phyloP scores from a whole-genome alignment of 331 rosid genomes.

The Quercus phellos region DNA sequence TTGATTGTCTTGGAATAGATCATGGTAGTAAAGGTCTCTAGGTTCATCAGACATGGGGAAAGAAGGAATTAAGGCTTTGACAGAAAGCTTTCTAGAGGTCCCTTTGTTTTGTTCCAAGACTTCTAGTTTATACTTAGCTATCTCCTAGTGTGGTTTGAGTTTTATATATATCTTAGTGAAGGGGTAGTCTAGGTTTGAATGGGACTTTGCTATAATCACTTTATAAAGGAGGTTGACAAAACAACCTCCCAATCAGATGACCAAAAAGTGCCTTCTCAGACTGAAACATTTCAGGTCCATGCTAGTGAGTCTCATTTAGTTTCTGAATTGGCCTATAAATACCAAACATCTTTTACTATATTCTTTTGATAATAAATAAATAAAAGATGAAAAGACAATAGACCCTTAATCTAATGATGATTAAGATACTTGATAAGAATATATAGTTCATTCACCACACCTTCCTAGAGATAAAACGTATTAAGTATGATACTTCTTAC shows the following conservation, averaged over 20 bases:
- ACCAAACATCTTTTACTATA: neutral
- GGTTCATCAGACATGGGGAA: conserved; percentile 71
- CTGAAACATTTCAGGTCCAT: conserved; percentile 46
- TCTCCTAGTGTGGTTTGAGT: conserved; percentile 27
- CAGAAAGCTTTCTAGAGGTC: neutral
- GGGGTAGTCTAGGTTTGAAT: conserved; percentile 66
- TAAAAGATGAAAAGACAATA: neutral
- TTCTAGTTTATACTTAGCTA: conserved; percentile 9
- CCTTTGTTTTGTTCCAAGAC: conserved; percentile 26
- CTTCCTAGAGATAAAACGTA: neutral
- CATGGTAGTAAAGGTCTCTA: conserved; percentile 44
- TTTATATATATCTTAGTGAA: conserved; percentile 27
- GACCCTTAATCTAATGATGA: neutral
- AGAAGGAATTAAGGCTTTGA: conserved; percentile 10
- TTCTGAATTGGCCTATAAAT: neutral
- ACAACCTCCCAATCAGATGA: conserved; percentile 49
- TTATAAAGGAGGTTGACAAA: conserved; percentile 65
- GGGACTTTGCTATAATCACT: conserved; percentile 39
- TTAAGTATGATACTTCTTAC: neutral
- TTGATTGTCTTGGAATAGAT: conserved; percentile 41
- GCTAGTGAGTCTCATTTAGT: conserved; percentile 2
- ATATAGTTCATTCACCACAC: neutral
- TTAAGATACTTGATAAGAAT: neutral
- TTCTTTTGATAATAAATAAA: neutral
- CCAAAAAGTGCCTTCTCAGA: conserved; percentile 57